phyloP scores from a whole-genome alignment of 2,329 filamentous ascomycete species.

The Trichocomaceae sp. region DNA sequence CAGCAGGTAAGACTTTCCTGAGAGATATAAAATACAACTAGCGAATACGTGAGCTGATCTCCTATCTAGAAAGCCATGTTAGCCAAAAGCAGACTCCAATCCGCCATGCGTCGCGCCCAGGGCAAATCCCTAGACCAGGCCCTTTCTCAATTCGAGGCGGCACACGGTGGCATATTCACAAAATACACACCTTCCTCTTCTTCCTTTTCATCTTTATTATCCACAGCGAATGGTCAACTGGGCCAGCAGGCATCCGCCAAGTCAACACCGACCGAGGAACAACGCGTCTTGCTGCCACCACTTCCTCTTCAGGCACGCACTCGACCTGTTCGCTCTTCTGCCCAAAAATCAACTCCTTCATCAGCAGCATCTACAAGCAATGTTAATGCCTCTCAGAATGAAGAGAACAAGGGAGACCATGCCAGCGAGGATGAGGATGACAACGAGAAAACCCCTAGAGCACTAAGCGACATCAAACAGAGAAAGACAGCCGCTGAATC shows the following conservation, averaged over 20 bases:
- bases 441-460: conserved; percentile 6
- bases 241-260: not conserved
- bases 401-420: not conserved
- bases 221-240: not conserved
- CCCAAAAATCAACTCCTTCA: conserved; percentile 3
- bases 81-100: conserved; percentile 33
- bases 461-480: not conserved
- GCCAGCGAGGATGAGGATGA: not conserved
- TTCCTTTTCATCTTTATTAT: not conserved
- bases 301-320: conserved; percentile 13
- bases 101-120: conserved; percentile 34
- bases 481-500: not conserved
- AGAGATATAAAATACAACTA: not conserved
- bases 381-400: not conserved
- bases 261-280: conserved; percentile 2
- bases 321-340: conserved; percentile 10
- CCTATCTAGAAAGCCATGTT: conserved; percentile 34
- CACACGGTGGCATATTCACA: conserved; percentile 11
- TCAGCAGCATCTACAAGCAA: conserved; percentile 2
- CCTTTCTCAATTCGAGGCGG: conserved; percentile 36
- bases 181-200: not conserved
- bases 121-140: conserved; percentile 35
- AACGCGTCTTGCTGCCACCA: conserved; percentile 11
- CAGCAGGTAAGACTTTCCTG: conserved; percentile 27
- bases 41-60: conserved; percentile 13